phyloP scores from a whole-genome alignment of 1,284 basidiomycete genomes.

The Cryptococcus sp. region DNA sequence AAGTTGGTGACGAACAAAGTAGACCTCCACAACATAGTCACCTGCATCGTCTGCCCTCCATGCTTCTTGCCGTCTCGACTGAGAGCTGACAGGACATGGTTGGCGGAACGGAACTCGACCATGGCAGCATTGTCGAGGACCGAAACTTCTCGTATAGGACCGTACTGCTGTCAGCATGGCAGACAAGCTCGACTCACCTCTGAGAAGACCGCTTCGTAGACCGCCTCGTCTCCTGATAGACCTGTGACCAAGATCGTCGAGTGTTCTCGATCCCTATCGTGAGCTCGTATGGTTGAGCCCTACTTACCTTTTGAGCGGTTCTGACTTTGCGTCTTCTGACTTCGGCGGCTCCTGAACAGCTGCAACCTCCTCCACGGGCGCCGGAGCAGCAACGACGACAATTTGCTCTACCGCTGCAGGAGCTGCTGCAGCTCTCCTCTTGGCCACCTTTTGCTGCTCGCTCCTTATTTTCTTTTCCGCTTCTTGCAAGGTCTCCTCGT shows the following conservation, averaged over 20 bases:
- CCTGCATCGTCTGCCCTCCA: constrained; percentile 64
- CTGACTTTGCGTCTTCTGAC: constrained; percentile 9
- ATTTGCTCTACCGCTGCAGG: constrained; percentile 4
- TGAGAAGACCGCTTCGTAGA: constrained; percentile 70
- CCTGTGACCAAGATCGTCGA: constrained; percentile 82
- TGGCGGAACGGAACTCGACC: constrained; percentile 48
- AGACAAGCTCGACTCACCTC: constrained; percentile 57
- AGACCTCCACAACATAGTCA: constrained; percentile 86
- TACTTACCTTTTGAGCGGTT: constrained; percentile 21
- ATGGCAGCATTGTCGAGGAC: constrained; percentile 47
- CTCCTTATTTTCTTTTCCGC: constrained; percentile 64
- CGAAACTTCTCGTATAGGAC: constrained; percentile 65
- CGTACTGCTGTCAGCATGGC: constrained; percentile 58
- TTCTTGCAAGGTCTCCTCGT: constrained; percentile 61
- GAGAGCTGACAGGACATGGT: constrained; percentile 72
- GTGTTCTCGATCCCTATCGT: constrained; percentile 84
- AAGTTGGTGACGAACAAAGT: constrained; percentile 98
- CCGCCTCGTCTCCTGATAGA: constrained; percentile 59
- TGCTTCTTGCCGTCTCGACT: constrained; percentile 91
- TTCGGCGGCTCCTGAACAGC: constrained; percentile 3
- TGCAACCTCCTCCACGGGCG: neutral
- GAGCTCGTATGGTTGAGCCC: neutral
- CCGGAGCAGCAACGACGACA: too few relatives aligned
- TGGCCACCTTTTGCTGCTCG: constrained; percentile 59
- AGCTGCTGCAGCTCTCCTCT: constrained; percentile 60